Percentiles rank a stretch among this genome's conserved stretches.
These are phyloP conservation scores for Phytophthora hybrid DNA, from an alignment of 352 stramenopile species.

Conservation along the genomic window DNA sequence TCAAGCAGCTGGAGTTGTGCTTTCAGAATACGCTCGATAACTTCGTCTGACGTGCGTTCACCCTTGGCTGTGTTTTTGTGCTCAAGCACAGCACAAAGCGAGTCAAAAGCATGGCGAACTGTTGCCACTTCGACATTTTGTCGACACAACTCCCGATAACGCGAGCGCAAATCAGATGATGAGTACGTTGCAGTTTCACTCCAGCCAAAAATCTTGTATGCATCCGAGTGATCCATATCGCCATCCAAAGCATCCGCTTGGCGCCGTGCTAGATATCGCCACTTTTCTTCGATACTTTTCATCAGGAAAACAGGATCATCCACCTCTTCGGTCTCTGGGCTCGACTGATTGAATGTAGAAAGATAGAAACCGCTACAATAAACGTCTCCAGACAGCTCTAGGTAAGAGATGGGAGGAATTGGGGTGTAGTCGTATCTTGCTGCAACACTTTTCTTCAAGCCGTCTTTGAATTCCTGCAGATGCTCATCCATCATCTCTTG, in stretches of 20 bases:
- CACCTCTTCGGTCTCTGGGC: constrained; percentile 65
- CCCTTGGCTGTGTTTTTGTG: constrained; percentile 59
- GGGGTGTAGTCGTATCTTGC: constrained; percentile 68
- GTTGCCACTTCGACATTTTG: constrained; percentile 53
- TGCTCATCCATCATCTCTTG: constrained; percentile 81
- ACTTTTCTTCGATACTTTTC: constrained; percentile 84
- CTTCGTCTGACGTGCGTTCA: constrained; percentile 68
- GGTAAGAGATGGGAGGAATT: constrained; percentile 73
- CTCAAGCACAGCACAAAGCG: constrained; percentile 58
- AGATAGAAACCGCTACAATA: constrained; percentile 83
- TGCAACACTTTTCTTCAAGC: constrained; percentile 61
- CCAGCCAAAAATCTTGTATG: constrained; percentile 80
- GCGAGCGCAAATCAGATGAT: constrained; percentile 57
- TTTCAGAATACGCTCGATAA: constrained; percentile 76
- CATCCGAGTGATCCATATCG: constrained; percentile 55
- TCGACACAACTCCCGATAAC: constrained; percentile 74
- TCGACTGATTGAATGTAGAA: constrained; percentile 67
- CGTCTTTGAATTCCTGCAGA: constrained; percentile 71
- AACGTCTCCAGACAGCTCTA: constrained; percentile 76
- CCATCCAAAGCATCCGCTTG: constrained; percentile 54
- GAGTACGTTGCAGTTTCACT: constrained; percentile 52
- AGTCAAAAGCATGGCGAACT: constrained; percentile 70
- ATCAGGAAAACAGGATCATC: constrained; percentile 82
- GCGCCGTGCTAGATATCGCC: constrained; percentile 59
- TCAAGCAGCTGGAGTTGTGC: constrained; percentile 71